Evolutionary conservation across 2,329 filamentous ascomycete species (phyloP), one percentile per base, ranked within the genome.

Genomic region (Pseudocercospora musae): DNA sequence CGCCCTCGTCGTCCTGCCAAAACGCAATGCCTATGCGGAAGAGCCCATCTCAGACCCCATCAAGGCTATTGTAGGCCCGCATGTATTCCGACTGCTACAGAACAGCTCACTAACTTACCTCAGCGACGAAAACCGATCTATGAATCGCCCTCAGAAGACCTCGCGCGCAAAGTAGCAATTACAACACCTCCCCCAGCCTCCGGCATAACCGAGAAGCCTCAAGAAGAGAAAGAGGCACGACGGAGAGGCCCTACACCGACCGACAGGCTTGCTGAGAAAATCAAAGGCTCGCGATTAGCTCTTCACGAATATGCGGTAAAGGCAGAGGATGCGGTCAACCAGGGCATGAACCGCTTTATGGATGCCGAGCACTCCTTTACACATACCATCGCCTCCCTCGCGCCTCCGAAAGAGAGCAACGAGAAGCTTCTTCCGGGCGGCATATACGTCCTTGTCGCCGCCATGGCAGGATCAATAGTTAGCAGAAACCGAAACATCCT

Each of bases 391-490:
- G 91, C 93, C 62, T 92, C 90, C 21, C 85, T 99, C 42, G 95
- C 93, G 20, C 95, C 95, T 29, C 83, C 92, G 40, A 89, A 88
- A 72, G 89, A 94, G 78, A 91, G 87, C 64, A 91, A 90, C 75
- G 95, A 99, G 82, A 87, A 88, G 74, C 84, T 99, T 60, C 88
- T 98, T 79, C 95, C 95, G 33, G 94, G 94, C 25, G 83, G 87
- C 63, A 87, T 98, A 69, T 98, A 98, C 80, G 92, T 98, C 52
- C 85, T 97, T 29, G 93, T 99, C 53, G 89, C 93, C 46, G 88
- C 91, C 71, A 97, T 99, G 93, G 91, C 95, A 37, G 95, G 94
- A 70, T 92, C 87, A 77, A 98, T 99, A 75, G 82, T 97, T 59
- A 87, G 91, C 59, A 87, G 94, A 66, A 96, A 96, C 82, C 88